Percentiles rank a stretch among this genome's conserved stretches.
These are phyloP conservation scores for Pseudozyma pruni DNA, from an alignment of 1,284 basidiomycete genomes.

Conservation along the genomic window DNA sequence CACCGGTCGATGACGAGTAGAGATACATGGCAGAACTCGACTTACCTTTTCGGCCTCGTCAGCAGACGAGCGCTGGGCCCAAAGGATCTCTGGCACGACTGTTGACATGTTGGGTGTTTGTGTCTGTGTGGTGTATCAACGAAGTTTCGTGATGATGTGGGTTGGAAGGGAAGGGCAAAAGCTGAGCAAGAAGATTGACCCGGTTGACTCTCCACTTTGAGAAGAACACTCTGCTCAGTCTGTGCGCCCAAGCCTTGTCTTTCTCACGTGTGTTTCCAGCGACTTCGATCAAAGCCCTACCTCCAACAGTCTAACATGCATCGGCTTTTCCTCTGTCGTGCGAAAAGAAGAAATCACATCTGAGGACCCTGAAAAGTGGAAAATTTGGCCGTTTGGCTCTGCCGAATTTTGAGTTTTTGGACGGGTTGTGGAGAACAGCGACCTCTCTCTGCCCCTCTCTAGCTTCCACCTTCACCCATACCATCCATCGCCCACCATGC, in stretches of 20 bases:
- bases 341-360: constrained; percentile 28
- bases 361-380: constrained; percentile 8
- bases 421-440: neutral
- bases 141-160: neutral
- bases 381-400: constrained; percentile 4
- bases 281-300: constrained; percentile 24
- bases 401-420: constrained; percentile 19
- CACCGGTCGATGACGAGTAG: neutral
- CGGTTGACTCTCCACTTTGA: constrained; percentile 18
- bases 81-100: constrained; percentile 65
- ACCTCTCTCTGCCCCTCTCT: neutral
- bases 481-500: constrained; percentile 11
- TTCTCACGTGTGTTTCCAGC: constrained; percentile 40
- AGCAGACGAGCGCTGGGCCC: constrained; percentile 65
- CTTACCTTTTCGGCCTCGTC: constrained; percentile 61
- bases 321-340: constrained; percentile 13
- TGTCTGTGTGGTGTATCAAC: neutral
- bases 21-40: neutral
- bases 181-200: neutral
- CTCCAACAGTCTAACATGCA: constrained; percentile 14
- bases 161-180: neutral
- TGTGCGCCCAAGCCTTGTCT: constrained; percentile 4
- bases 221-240: constrained; percentile 21
- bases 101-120: constrained; percentile 36
- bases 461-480: neutral